Evolutionary conservation across 164 flowering plant species (phyloP).

Genomic region (Nelumbo lutea): DNA sequence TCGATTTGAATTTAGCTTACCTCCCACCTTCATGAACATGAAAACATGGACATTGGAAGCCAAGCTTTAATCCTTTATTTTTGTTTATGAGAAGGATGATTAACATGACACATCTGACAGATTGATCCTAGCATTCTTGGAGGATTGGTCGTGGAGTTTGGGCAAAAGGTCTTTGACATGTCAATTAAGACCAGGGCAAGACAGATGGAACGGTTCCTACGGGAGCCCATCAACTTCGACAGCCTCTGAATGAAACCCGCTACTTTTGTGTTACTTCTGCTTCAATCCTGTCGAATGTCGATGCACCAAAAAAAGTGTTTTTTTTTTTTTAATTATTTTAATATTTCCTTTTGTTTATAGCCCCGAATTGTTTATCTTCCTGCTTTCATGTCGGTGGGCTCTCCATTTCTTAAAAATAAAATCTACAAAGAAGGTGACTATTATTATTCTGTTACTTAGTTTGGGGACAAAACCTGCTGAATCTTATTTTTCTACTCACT

Average conservation of each 20-base stretch:
- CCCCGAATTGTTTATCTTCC: background rate
- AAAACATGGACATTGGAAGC: background rate
- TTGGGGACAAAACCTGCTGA: too few species aligned
- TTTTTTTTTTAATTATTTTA: background rate
- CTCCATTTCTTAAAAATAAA: background rate
- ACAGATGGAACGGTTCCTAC: slow-evolving; percentile 72
- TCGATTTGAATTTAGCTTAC: too few species aligned
- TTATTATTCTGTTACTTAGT: too few species aligned
- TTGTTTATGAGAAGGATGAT: background rate
- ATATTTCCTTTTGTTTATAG: background rate
- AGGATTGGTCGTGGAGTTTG: slow-evolving; percentile 60
- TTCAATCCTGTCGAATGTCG: background rate
- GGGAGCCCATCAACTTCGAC: slow-evolving; percentile 44
- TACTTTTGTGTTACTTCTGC: slow-evolving; percentile 13
- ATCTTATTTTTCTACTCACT: too few species aligned
- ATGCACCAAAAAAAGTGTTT: background rate
- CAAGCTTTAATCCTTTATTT: background rate
- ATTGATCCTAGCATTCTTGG: slow-evolving; percentile 71
- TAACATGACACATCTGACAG: slow-evolving; percentile 18
- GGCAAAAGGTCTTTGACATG: slow-evolving; percentile 63
- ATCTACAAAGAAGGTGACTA: background rate
- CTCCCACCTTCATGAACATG: too few species aligned
- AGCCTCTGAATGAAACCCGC: slow-evolving; percentile 14
- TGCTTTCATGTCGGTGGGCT: background rate
- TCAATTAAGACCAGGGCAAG: slow-evolving; percentile 62